A percentile compares a stretch with the other conserved stretches of the same genome.
Conservation (phyloP, 1,139 yeast species). For the Yamadazyma diddensiae region DNA sequence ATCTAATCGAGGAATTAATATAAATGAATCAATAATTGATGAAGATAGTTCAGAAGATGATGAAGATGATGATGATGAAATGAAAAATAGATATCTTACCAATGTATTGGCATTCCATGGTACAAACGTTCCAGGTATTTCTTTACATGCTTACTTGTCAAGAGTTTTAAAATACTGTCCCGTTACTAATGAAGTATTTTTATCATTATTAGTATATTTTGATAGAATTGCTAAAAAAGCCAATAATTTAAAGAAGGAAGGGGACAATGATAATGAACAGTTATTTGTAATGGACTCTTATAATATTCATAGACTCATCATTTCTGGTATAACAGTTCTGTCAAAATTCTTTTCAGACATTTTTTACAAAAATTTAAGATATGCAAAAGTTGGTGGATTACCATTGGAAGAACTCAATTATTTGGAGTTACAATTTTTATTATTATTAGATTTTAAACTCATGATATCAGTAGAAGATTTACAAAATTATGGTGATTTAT, state of each 20-base stretch:
- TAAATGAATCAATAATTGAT: conserved; percentile 17
- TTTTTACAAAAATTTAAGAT: conserved; percentile 91
- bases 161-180: conserved; percentile 96
- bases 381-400: conserved; percentile 96
- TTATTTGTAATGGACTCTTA: conserved; percentile 93
- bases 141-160: conserved; percentile 82
- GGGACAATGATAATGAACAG: conserved; percentile 39
- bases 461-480: conserved; percentile 89
- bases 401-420: conserved; percentile 93
- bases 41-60: conserved; percentile 31
- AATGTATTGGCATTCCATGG: conserved; percentile 93
- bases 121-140: conserved; percentile 90
- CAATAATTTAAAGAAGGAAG: conserved; percentile 43
- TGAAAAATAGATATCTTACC: conserved; percentile 58
- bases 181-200: conserved; percentile 92
- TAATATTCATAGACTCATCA: conserved; percentile 89
- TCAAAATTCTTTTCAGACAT: conserved; percentile 95
- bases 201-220: conserved; percentile 85
- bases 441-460: conserved; percentile 80
- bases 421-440: conserved; percentile 82
- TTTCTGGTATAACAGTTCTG: conserved; percentile 95
- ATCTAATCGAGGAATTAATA: conserved; percentile 7
- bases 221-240: conserved; percentile 93
- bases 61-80: conserved; percentile 41
- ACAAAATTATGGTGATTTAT: conserved; percentile 84